Evolutionary conservation across 2,329 filamentous ascomycete species (phyloP).

Genomic region (Byssothecium circinans): DNA sequence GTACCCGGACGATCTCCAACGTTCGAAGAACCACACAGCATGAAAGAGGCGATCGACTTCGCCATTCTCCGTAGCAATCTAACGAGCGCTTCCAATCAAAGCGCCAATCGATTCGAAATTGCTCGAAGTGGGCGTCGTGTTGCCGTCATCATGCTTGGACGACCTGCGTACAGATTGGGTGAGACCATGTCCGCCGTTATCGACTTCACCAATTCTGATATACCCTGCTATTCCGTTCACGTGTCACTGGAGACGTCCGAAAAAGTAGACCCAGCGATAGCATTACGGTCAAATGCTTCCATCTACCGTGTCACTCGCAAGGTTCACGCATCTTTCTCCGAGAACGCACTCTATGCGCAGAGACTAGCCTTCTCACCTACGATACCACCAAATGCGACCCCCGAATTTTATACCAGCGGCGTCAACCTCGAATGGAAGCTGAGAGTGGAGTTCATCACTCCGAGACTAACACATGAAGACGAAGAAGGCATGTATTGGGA

Average conservation of each 20-base stretch:
- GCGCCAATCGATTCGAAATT: constrained; percentile 93
- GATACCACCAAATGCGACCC: constrained; percentile 81
- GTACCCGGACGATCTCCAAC: constrained; percentile 53
- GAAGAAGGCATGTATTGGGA: constrained; percentile 33
- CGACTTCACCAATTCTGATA: constrained; percentile 76
- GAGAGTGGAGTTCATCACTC: constrained; percentile 88
- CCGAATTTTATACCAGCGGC: constrained; percentile 88
- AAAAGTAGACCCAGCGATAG: constrained; percentile 76
- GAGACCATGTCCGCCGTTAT: constrained; percentile 83
- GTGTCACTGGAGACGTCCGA: constrained; percentile 85
- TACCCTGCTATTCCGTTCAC: constrained; percentile 84
- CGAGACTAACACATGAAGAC: constrained; percentile 52
- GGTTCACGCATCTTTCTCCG: constrained; percentile 74
- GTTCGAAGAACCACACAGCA: constrained; percentile 62
- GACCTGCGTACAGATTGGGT: constrained; percentile 85
- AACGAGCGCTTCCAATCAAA: constrained; percentile 68
- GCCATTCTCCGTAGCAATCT: constrained; percentile 73
- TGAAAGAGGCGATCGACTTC: constrained; percentile 85
- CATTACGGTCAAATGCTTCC: constrained; percentile 80
- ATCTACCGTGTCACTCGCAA: constrained; percentile 85
- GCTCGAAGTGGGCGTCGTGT: constrained; percentile 89
- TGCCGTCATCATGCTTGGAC: constrained; percentile 83
- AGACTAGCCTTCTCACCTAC: constrained; percentile 79
- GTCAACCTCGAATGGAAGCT: constrained; percentile 87
- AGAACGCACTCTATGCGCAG: constrained; percentile 79